Percentiles rank a stretch among this genome's conserved stretches.
Conservation (phyloP, 2,329 filamentous ascomycete genomes). For the Clonostachys rhizophaga region DNA sequence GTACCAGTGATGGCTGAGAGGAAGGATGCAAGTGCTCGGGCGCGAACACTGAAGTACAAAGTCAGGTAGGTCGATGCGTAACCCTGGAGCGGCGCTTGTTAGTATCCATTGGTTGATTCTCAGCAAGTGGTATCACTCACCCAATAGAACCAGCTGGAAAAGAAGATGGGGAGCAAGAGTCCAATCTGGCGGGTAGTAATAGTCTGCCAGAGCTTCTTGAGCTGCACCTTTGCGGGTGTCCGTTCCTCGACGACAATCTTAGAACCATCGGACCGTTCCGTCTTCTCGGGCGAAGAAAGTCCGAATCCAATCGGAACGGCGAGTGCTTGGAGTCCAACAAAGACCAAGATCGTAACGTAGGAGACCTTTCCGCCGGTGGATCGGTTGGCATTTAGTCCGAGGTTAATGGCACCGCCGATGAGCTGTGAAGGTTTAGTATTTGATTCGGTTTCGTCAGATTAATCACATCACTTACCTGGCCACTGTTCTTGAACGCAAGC, state of each 20-base stretch:
- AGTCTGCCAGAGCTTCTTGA: conserved; percentile 2
- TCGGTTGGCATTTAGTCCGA: conserved; percentile 35
- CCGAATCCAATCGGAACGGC: conserved; percentile 37
- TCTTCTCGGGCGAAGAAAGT: conserved; percentile 37
- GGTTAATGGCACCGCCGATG: conserved; percentile 40
- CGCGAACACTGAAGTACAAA: conserved; percentile 10
- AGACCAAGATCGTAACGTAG: conserved; percentile 20
- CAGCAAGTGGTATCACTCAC: background rate
- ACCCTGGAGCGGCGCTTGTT: background rate
- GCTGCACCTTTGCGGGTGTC: conserved; percentile 3
- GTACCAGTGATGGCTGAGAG: conserved; percentile 10
- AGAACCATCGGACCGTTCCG: conserved; percentile 29
- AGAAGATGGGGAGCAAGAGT: conserved; percentile 5
- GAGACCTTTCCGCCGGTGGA: conserved; percentile 13
- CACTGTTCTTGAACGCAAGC: conserved; percentile 37
- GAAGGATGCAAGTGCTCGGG: conserved; percentile 9
- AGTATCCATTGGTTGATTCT: too few species aligned
- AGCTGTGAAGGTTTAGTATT: conserved; percentile 17
- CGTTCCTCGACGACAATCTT: conserved; percentile 3
- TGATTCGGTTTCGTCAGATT: background rate
- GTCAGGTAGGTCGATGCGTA: conserved; percentile 9
- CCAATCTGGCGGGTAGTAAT: conserved; percentile 1
- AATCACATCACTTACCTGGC: conserved; percentile 33
- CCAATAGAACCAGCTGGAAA: conserved; percentile 7
- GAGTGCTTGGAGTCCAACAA: conserved; percentile 38